A percentile compares a stretch with the other conserved stretches of the same genome.
phyloP scores from a whole-genome alignment of 2,329 filamentous ascomycete genomes.

The Hortaea werneckii region DNA sequence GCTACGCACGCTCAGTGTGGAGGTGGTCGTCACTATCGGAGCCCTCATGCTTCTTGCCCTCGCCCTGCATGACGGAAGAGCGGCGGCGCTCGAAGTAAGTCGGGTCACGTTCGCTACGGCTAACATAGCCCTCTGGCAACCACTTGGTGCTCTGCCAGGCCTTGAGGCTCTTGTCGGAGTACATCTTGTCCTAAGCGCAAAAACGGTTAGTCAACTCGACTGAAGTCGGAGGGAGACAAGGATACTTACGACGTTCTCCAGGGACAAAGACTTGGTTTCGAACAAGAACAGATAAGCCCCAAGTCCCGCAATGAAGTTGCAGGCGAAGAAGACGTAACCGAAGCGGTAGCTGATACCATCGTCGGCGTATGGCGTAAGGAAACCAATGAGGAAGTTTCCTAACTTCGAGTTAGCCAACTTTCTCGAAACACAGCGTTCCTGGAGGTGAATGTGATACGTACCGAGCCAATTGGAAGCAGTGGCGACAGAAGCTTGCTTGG shows the following conservation, averaged over 20 bases:
- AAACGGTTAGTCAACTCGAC: too few species aligned
- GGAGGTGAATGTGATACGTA: too few species aligned
- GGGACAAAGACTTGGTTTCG: slow-evolving; percentile 25
- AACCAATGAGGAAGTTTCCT: slow-evolving; percentile 30
- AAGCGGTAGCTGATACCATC: slow-evolving; percentile 28
- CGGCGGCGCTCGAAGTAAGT: slow-evolving; percentile 1
- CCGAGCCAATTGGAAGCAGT: slow-evolving; percentile 33
- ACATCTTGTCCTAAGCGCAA: slow-evolving; percentile 29
- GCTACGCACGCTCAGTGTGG: too few species aligned
- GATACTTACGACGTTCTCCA: slow-evolving; percentile 26
- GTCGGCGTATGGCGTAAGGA: slow-evolving; percentile 28
- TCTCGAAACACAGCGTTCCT: too few species aligned
- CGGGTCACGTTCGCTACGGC: slow-evolving; percentile 21
- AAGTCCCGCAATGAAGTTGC: slow-evolving; percentile 21
- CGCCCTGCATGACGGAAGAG: not conserved
- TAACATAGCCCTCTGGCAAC: slow-evolving; percentile 24
- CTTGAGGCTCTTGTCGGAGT: slow-evolving; percentile 21
- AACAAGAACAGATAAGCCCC: slow-evolving; percentile 30
- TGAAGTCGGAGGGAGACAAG: too few species aligned
- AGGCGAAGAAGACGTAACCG: slow-evolving; percentile 28
- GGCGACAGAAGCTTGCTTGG: slow-evolving; percentile 16
- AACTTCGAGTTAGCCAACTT: not conserved
- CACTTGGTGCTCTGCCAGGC: slow-evolving; percentile 24
- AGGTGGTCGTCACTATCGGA: not conserved
- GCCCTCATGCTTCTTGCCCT: not conserved